phyloP scores from a whole-genome alignment of 2,329 filamentous ascomycete genomes.

The Penicillium brasilianum region DNA sequence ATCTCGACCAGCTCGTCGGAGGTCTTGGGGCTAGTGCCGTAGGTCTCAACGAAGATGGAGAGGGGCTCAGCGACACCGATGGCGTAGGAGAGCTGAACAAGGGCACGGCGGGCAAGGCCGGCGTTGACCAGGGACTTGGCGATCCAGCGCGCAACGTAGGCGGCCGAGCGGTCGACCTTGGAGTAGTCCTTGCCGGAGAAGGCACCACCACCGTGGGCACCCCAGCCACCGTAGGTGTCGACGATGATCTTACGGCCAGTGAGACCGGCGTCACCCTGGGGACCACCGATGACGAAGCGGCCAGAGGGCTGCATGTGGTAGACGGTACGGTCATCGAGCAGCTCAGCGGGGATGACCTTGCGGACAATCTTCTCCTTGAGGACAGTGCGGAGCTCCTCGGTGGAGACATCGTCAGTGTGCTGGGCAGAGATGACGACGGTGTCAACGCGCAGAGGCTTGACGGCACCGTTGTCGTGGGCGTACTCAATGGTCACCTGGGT shows the following conservation, averaged over 20 bases:
- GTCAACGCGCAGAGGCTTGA: conserved; percentile 90
- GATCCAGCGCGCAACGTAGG: conserved; percentile 97
- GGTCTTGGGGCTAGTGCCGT: conserved; percentile 88
- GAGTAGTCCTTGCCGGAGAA: conserved; percentile 99
- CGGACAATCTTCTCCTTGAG: conserved; percentile 98
- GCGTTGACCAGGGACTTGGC: conserved; percentile 95
- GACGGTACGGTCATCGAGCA: conserved; percentile 89
- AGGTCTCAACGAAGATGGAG: conserved; percentile 96
- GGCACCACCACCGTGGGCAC: conserved; percentile 98
- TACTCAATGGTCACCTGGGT: conserved; percentile 99
- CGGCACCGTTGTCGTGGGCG: conserved; percentile 89
- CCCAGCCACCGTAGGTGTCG: conserved; percentile 99
- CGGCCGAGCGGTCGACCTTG: conserved; percentile 98
- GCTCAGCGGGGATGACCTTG: conserved; percentile 88
- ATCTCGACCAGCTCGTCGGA: conserved; percentile 95
- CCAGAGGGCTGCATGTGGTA: conserved; percentile 99
- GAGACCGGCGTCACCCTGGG: conserved; percentile 97
- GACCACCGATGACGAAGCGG: conserved; percentile 98
- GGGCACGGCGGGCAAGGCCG: conserved; percentile 84
- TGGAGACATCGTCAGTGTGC: conserved; percentile 85
- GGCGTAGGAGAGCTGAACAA: conserved; percentile 98
- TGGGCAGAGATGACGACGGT: conserved; percentile 97
- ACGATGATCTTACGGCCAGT: conserved; percentile 99
- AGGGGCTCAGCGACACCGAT: conserved; percentile 98
- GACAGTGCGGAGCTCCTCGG: conserved; percentile 90